Conservation (phyloP, 306 rosid genomes). For the Pueraria montana region DNA sequence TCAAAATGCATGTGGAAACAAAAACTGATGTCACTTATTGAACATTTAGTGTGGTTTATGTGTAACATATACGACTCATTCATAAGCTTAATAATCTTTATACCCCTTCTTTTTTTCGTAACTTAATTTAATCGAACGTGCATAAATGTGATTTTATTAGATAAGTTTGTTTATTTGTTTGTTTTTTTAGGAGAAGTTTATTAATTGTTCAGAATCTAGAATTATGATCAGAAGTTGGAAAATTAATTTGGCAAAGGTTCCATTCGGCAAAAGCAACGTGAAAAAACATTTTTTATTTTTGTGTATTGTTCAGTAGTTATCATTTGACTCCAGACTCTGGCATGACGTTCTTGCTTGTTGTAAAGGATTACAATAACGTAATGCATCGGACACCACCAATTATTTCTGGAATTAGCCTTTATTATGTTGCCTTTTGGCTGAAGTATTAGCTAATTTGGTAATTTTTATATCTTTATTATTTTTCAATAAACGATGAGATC, state of each 20-base stretch:
- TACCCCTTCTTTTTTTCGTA: not conserved
- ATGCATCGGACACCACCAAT: constrained; percentile 30
- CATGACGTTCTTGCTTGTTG: constrained; percentile 57
- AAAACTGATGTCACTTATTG: constrained; percentile 3
- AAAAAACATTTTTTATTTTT: not conserved
- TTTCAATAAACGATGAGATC: not conserved
- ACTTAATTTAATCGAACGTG: not conserved
- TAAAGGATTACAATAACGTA: constrained; percentile 47
- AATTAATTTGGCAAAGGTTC: constrained; percentile 1
- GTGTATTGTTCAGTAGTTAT: not conserved
- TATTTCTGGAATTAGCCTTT: not conserved
- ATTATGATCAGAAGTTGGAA: constrained; percentile 1
- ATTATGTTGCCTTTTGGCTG: not conserved
- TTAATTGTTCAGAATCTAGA: not conserved
- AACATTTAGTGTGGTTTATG: constrained; percentile 3
- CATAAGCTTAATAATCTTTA: not conserved
- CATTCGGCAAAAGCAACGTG: constrained; percentile 15
- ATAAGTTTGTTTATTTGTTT: not conserved
- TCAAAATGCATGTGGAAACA: not conserved
- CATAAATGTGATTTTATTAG: not conserved
- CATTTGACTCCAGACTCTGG: constrained; percentile 39
- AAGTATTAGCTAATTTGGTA: constrained; percentile 29
- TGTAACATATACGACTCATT: not conserved
- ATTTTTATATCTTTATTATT: not conserved
- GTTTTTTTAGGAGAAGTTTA: not conserved